Evolutionary conservation across 2,329 filamentous ascomycete species (phyloP).

Genomic region (Berkeleyomyces rouxiae): DNA sequence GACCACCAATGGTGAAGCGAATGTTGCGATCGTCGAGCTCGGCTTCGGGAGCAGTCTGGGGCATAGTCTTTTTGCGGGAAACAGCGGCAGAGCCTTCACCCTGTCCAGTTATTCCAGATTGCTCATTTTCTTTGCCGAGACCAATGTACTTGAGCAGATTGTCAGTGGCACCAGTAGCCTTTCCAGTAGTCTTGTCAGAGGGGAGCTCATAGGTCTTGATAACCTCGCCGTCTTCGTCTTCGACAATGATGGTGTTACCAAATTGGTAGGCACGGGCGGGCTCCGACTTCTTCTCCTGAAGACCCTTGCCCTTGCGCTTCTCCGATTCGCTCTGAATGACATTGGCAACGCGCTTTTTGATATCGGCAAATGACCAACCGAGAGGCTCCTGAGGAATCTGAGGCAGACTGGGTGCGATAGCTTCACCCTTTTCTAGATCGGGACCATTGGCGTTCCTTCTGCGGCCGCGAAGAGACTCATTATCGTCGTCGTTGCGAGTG

Average conservation of each 20-base stretch:
- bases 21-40: constrained; percentile 53
- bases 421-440: constrained; percentile 15
- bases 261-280: constrained; percentile 75
- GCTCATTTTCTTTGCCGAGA: constrained; percentile 22
- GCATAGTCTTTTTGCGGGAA: constrained; percentile 22
- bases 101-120: neutral
- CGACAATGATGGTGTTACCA: constrained; percentile 75
- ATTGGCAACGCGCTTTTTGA: constrained; percentile 34
- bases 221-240: constrained; percentile 74
- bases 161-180: constrained; percentile 17
- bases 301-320: constrained; percentile 43
- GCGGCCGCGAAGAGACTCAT: neutral
- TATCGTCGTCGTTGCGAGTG: constrained; percentile 18
- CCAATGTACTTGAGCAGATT: constrained; percentile 37
- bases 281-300: constrained; percentile 40
- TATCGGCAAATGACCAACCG: constrained; percentile 22
- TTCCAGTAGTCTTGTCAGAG: constrained; percentile 25
- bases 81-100: constrained; percentile 17
- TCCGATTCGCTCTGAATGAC: constrained; percentile 44
- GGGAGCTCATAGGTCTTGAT: constrained; percentile 70
- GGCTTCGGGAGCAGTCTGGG: constrained; percentile 24
- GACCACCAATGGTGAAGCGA: constrained; percentile 58
- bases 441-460: constrained; percentile 12
- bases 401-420: neutral
- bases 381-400: neutral